A percentile compares a stretch with the other conserved stretches of the same genome.
Conservation (phyloP, 306 rosid species). For the Hippophae tibetana region DNA sequence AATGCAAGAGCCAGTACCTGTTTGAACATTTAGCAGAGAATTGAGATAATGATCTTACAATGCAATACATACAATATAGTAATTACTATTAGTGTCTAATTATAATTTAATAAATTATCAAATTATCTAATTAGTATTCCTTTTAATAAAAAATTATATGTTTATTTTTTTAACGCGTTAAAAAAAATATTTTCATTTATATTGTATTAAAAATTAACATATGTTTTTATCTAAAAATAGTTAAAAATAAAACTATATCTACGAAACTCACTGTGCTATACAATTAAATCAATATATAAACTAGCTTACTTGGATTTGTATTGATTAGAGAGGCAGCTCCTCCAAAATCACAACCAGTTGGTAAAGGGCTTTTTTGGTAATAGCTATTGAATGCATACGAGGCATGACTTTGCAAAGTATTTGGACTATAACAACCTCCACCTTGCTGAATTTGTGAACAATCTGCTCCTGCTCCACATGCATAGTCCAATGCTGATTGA, state of each 20-base stretch:
- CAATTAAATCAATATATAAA: too few relatives aligned
- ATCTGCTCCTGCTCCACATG: slow-evolving; percentile 61
- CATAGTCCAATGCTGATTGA: slow-evolving; percentile 81
- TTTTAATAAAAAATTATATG: too few relatives aligned
- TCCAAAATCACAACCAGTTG: slow-evolving; percentile 88
- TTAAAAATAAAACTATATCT: too few relatives aligned
- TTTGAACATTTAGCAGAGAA: slow-evolving; percentile 8
- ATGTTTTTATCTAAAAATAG: too few relatives aligned
- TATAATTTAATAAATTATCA: too few relatives aligned
- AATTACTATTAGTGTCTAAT: not conserved
- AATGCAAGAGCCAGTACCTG: slow-evolving; percentile 67
- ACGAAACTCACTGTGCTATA: too few relatives aligned
- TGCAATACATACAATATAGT: slow-evolving; percentile 1
- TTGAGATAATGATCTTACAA: slow-evolving; percentile 8
- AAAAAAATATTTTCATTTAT: too few relatives aligned
- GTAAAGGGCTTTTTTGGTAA: slow-evolving; percentile 64
- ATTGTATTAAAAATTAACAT: too few relatives aligned
- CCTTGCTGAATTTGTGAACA: slow-evolving; percentile 83
- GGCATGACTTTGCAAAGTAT: slow-evolving; percentile 69
- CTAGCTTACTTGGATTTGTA: slow-evolving; percentile 83
- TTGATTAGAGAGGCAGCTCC: slow-evolving; percentile 55
- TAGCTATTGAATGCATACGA: slow-evolving; percentile 80
- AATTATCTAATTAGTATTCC: too few relatives aligned
- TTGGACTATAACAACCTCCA: slow-evolving; percentile 69
- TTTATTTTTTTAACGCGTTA: too few relatives aligned